Evolutionary conservation across 2,329 filamentous ascomycete genomes (phyloP).

Genomic region (Fusarium sp.): DNA sequence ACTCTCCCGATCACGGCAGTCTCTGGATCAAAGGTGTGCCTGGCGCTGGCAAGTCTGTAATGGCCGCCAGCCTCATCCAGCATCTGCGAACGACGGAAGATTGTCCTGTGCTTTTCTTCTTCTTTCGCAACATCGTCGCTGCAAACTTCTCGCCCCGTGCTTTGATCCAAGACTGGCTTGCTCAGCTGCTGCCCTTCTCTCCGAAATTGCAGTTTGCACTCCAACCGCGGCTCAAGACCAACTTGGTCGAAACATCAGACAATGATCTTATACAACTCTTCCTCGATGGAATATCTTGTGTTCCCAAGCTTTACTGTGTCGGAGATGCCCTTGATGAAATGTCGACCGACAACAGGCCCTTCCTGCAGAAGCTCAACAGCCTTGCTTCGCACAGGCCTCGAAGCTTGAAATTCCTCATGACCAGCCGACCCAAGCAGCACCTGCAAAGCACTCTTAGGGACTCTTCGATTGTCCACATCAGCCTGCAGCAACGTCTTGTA

Average conservation of each 20-base stretch:
- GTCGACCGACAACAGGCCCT: constrained; percentile 31
- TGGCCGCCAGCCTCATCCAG: constrained; percentile 42
- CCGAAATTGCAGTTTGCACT: constrained; percentile 40
- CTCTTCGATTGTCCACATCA: constrained; percentile 42
- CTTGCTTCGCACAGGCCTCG: constrained; percentile 36
- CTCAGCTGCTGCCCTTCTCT: constrained; percentile 39
- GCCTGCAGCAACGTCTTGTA: constrained; percentile 39
- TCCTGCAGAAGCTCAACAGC: constrained; percentile 38
- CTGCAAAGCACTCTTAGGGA: constrained; percentile 35
- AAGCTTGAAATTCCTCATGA: constrained; percentile 42
- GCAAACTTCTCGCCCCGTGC: constrained; percentile 42
- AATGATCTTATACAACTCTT: constrained; percentile 41
- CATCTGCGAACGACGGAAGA: constrained; percentile 34
- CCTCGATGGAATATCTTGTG: constrained; percentile 24
- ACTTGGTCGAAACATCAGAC: constrained; percentile 36
- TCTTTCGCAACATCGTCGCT: constrained; percentile 44
- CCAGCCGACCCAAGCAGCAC: constrained; percentile 38
- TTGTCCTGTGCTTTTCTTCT: constrained; percentile 41
- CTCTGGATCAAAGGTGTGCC: constrained; percentile 48
- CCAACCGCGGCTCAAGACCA: constrained; percentile 22
- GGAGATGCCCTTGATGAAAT: constrained; percentile 45
- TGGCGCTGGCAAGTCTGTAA: constrained; percentile 46
- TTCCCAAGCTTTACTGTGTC: constrained; percentile 41
- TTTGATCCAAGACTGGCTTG: constrained; percentile 43
- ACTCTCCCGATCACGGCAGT: constrained; percentile 40